Base-by-base conservation (phyloP, 441 rosid genomes). In the Arabidopsis hybrid region DNA sequence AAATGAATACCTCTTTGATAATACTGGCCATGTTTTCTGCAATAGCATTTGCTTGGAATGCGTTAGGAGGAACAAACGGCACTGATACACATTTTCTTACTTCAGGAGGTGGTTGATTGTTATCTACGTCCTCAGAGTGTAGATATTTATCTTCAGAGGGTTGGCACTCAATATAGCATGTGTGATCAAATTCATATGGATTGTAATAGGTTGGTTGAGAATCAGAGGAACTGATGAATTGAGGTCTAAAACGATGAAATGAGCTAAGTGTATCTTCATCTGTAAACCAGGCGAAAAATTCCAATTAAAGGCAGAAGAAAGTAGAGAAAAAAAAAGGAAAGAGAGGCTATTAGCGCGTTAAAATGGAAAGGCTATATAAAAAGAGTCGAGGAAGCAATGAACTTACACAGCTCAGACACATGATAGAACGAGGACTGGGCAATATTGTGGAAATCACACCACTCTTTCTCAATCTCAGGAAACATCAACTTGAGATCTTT, bases 361-460 rank as follows among this genome's bases (percentile, higher is more conserved):
- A 57, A 58, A 38, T 49, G 43, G 73, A 63, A 35, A 17, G 29
- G 6, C 32, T 21, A 67, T 43, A 7, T 17, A 51, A 78, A 72
- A 66, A 17, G 2, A 65, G 14, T 72, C 16, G n/a, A 45, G 14
- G 56, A 72, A 38, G 75, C 40, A 53, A 67, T 49, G 75, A 65
- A 46, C 89, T 60, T 86, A 93, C 98, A 92, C 78, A 85, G 81
- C 69, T 92, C 96, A 67, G 89, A 85, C 53, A 89, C 86, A 59
- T 91, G 88, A 75, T 83, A 85, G 39, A 95, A 82, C 4, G 99
- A 87, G 52, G 96, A 86, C 70, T 79, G 94, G 76, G 83, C 66
- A 79, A 92, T 88, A 80, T 89, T 76, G 85, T 95, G 99, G 81
- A 83, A 81, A 66, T 79, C 80, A 84, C 99, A 95, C 97, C 99